These are phyloP conservation scores for Leccinum pachyderme DNA, from an alignment of 1,284 basidiomycete species.

Conservation along the genomic window DNA sequence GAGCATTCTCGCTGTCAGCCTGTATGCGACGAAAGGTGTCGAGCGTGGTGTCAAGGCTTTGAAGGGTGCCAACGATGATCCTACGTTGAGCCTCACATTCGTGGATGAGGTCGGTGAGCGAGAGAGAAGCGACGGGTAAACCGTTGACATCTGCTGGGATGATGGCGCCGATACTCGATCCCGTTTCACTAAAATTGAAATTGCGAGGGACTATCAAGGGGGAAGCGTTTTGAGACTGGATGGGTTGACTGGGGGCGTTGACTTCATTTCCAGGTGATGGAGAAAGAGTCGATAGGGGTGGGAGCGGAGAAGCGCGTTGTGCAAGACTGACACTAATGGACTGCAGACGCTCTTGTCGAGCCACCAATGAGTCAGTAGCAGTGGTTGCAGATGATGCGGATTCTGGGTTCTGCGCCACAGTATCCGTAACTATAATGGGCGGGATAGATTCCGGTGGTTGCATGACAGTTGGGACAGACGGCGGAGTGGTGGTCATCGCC, in stretches of 20 bases:
- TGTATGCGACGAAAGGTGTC: slow-evolving; percentile 14
- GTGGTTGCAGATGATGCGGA: background rate
- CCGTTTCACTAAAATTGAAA: background rate
- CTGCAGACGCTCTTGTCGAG: slow-evolving; percentile 16
- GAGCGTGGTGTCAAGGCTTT: slow-evolving; percentile 12
- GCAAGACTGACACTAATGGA: slow-evolving; percentile 18
- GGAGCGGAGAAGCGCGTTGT: slow-evolving; percentile 7
- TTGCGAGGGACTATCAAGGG: slow-evolving; percentile 1
- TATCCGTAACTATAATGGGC: background rate
- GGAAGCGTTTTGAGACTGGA: slow-evolving; percentile 1
- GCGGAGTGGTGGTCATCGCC: background rate
- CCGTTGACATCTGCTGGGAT: background rate
- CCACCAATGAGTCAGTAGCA: slow-evolving; percentile 9
- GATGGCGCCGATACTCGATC: background rate
- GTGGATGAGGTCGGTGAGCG: slow-evolving; percentile 5
- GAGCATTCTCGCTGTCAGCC: slow-evolving; percentile 14
- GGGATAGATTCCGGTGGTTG: background rate
- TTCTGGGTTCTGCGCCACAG: background rate
- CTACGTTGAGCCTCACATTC: slow-evolving; percentile 15
- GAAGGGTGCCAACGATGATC: slow-evolving; percentile 12
- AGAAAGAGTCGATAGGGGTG: slow-evolving; percentile 4
- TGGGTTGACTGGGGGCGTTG: background rate
- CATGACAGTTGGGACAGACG: background rate
- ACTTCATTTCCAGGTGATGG: slow-evolving; percentile 5
- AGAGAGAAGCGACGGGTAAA: background rate